phyloP scores from a whole-genome alignment of 169 alveolate species.

The Eimeria falciformis region DNA sequence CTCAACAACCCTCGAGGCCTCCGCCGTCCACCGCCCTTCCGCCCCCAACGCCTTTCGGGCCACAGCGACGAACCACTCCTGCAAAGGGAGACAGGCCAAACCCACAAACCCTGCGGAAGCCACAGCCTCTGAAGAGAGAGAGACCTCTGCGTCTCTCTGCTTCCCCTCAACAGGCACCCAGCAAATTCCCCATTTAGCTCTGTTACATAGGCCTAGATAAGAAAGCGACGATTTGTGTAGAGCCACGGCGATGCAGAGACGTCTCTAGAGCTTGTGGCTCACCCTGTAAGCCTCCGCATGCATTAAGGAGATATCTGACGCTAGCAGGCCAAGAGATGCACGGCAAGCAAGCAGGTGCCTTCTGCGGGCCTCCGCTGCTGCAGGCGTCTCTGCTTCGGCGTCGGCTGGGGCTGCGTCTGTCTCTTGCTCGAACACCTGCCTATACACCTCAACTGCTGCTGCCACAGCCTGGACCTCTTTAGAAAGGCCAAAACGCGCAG shows the following conservation, averaged over 20 bases:
- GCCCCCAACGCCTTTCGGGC: constrained; percentile 1
- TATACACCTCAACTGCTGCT: background rate
- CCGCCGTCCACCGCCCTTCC: constrained; percentile 6
- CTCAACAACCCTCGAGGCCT: background rate
- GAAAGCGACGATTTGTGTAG: no score
- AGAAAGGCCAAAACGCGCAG: background rate
- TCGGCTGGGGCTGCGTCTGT: constrained; percentile 11
- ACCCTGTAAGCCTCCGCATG: constrained; percentile 37
- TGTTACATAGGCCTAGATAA: no score
- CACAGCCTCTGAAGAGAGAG: no score
- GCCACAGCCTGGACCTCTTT: background rate
- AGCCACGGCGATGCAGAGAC: background rate
- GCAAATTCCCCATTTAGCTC: no score
- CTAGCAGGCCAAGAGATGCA: background rate
- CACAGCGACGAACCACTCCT: background rate
- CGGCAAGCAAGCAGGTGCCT: background rate
- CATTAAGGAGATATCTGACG: background rate
- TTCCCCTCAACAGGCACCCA: no score
- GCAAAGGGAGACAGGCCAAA: no score
- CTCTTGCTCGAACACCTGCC: background rate
- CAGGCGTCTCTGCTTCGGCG: background rate
- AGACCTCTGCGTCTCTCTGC: no score
- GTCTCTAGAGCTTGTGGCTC: background rate
- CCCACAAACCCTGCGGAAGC: no score
- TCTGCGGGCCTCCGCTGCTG: constrained; percentile 26